Evolutionary conservation across 1,284 basidiomycete species (phyloP), one percentile per base, ranked within the genome.

Genomic region (Heterobasidion parviporum): DNA sequence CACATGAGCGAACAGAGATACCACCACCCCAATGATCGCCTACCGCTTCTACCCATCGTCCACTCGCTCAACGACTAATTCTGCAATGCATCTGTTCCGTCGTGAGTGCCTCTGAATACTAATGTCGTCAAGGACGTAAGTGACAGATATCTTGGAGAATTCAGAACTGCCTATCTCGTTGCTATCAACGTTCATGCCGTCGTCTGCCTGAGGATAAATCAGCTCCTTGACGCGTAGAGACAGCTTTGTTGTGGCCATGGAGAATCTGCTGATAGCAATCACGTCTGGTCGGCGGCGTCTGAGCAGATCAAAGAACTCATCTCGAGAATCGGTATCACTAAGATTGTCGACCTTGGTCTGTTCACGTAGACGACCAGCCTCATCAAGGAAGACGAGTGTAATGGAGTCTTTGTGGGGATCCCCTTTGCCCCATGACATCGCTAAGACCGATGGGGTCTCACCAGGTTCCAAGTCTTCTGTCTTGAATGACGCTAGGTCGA

Each of bases 381-480:
- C 83, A 66, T 98, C 95, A 53, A 98, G 70, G 71, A 88, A 91
- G 54, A 97, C 88, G 36, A 92, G 74, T 35, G 87, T 83, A 58
- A 98, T 91, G 1, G 88, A 86, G 69, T 99, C 96, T 64, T 88
- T 89, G 63, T 89, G 85, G 44, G 92, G 92, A 63, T 97, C 94
- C 53, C 97, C 97, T 67, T 89, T 88, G 49, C 97, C 97, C 82
- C 94, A 94, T 4, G 96, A 98, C 57, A 98, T 74, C 5, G 96
- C 92, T 43, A 99, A 77, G 4, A 99, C 94, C 7, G 89, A 87
- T 0, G 94, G 87, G 0, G 82, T 81, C 50, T 92, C 86, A 15
- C 88, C 90, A 46, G 78, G 73, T 56, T 79, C 78, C 70, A 88
- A 81, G 32, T 81, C 78, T 5, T 76, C 72, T 3, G 82, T 79